Evolutionary conservation across 805 yeast species (phyloP).

Genomic region (Metschnikowia borealis): DNA sequence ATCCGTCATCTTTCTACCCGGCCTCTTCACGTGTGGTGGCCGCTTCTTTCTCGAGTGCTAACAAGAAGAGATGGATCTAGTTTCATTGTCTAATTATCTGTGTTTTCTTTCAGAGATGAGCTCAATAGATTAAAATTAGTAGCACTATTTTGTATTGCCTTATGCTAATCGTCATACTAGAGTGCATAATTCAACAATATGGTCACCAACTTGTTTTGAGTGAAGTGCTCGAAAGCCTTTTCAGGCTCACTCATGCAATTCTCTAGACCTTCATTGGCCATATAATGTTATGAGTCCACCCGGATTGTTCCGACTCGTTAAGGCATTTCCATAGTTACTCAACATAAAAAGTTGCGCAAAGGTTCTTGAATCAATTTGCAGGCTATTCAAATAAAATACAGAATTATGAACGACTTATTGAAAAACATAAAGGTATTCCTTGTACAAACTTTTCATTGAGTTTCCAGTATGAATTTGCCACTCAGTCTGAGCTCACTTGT

Average conservation of each 20-base stretch:
- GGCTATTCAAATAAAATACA: background rate
- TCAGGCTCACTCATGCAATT: too few relatives aligned
- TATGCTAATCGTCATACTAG: background rate
- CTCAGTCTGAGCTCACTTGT: background rate
- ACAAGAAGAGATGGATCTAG: slow-evolving; percentile 37
- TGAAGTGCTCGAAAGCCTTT: too few relatives aligned
- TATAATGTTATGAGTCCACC: too few relatives aligned
- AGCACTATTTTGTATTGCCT: background rate
- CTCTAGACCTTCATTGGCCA: too few relatives aligned
- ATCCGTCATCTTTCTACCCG: slow-evolving; percentile 63
- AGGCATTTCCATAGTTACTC: too few relatives aligned
- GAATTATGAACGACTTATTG: background rate
- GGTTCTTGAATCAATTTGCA: background rate
- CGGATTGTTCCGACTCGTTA: too few relatives aligned
- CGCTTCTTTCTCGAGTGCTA: slow-evolving; percentile 34
- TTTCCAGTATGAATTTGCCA: background rate
- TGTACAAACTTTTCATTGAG: background rate
- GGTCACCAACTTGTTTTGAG: too few relatives aligned
- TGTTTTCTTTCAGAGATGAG: background rate
- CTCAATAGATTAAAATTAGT: background rate
- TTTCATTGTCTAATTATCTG: background rate
- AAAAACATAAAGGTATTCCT: background rate
- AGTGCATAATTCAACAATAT: too few relatives aligned
- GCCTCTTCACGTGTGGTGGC: slow-evolving; percentile 49
- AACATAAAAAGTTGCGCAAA: too few relatives aligned